A percentile compares a stretch with the other conserved stretches of the same genome.
Conservation (phyloP, 2,329 filamentous ascomycete species). For the Talaromyces sp. region DNA sequence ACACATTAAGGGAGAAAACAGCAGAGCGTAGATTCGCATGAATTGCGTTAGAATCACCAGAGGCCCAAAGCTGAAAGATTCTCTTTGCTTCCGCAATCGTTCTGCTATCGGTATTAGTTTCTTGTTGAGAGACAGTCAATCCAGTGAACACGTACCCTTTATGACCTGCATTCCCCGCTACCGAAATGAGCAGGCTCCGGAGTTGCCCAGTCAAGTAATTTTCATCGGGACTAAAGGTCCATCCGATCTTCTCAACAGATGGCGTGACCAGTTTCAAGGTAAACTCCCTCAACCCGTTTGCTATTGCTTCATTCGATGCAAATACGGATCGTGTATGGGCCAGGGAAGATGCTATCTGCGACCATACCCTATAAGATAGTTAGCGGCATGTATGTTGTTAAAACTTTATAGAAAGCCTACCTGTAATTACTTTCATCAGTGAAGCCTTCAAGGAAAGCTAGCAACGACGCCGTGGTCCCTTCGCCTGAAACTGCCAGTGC, state of each 20-base stretch:
- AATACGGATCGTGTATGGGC: conserved; percentile 79
- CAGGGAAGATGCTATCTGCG: conserved; percentile 73
- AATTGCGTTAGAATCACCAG: conserved; percentile 63
- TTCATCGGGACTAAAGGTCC: conserved; percentile 73
- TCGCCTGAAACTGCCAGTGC: conserved; percentile 85
- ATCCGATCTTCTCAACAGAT: conserved; percentile 75
- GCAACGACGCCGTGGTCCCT: conserved; percentile 71
- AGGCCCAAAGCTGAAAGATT: conserved; percentile 74
- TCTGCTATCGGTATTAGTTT: conserved; percentile 32
- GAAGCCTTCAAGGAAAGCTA: conserved; percentile 83
- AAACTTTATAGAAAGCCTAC: conserved; percentile 29
- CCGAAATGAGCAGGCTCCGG: conserved; percentile 71
- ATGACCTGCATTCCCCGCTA: conserved; percentile 72
- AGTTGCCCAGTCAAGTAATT: conserved; percentile 78
- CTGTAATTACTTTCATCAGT: conserved; percentile 75
- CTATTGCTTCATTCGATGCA: conserved; percentile 65
- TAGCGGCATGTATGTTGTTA: background rate
- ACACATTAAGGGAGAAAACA: conserved; percentile 74
- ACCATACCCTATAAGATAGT: conserved; percentile 61
- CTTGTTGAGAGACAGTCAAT: conserved; percentile 5
- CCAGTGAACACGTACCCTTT: conserved; percentile 54
- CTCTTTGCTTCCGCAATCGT: conserved; percentile 68
- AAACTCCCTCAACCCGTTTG: conserved; percentile 71
- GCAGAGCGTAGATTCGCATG: conserved; percentile 76
- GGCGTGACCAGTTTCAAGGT: conserved; percentile 69